A percentile compares a stretch with the other conserved stretches of the same genome.
phyloP scores from a whole-genome alignment of 1,284 basidiomycete genomes.

The Puccinia novopanici region DNA sequence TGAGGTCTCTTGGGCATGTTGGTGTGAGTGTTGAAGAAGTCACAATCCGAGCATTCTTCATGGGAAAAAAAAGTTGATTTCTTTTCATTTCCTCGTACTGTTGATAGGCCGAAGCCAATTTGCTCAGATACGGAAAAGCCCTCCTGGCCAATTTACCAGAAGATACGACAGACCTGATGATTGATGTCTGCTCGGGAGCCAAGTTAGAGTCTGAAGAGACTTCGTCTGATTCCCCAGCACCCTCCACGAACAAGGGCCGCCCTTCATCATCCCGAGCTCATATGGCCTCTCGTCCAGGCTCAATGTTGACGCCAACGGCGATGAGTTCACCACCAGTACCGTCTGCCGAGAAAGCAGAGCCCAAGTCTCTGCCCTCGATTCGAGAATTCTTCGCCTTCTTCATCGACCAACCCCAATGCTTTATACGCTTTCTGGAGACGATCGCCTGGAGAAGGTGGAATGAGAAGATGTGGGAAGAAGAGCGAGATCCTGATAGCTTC shows the following conservation, averaged over 20 bases:
- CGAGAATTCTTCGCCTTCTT: constrained; percentile 90
- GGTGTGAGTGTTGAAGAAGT: constrained; percentile 65
- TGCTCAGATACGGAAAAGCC: constrained; percentile 59
- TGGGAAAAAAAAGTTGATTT: too few species aligned
- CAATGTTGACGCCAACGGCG: constrained; percentile 20
- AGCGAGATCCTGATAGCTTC: constrained; percentile 33
- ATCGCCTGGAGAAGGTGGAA: constrained; percentile 80
- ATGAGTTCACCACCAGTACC: background rate
- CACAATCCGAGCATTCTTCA: constrained; percentile 18
- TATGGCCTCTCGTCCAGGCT: constrained; percentile 58
- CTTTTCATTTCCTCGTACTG: constrained; percentile 1
- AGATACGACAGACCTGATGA: constrained; percentile 84
- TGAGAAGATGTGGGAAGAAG: constrained; percentile 67
- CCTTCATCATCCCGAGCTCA: constrained; percentile 60
- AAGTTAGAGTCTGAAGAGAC: constrained; percentile 11
- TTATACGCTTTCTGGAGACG: constrained; percentile 84
- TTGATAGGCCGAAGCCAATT: constrained; percentile 65
- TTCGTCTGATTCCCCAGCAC: background rate
- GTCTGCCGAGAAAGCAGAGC: constrained; percentile 56
- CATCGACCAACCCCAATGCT: constrained; percentile 80
- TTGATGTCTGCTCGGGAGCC: constrained; percentile 83
- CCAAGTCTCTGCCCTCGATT: constrained; percentile 72
- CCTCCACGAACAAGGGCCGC: constrained; percentile 60
- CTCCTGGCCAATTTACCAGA: constrained; percentile 78
- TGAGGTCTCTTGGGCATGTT: constrained; percentile 74